These are phyloP conservation scores for Calocera cornea DNA, from an alignment of 768 basidiomycete species.

Conservation along the genomic window DNA sequence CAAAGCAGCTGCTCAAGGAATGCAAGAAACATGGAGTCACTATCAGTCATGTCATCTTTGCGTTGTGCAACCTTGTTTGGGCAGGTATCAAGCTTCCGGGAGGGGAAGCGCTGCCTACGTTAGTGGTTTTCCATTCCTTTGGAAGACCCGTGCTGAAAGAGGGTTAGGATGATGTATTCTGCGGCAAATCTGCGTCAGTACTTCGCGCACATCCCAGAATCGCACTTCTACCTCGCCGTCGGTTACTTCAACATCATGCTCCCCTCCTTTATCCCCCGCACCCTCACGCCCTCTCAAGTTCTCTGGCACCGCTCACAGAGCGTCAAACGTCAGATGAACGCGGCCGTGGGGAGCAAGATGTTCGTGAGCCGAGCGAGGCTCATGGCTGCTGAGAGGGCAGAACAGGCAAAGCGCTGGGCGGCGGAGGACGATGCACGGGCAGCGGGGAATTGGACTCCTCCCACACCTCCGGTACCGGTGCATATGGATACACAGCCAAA, in stretches of 20 bases:
- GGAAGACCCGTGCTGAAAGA: neutral
- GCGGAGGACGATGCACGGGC: conserved; percentile 52
- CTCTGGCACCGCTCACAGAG: conserved; percentile 66
- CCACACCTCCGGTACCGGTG: neutral
- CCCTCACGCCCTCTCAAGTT: conserved; percentile 27
- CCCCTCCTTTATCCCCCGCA: conserved; percentile 50
- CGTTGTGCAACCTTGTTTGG: conserved; percentile 65
- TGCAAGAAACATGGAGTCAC: conserved; percentile 64
- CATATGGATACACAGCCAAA: conserved; percentile 20
- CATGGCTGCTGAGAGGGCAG: conserved; percentile 52
- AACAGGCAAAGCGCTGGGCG: conserved; percentile 51
- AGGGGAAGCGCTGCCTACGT: conserved; percentile 39
- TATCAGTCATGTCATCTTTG: conserved; percentile 61
- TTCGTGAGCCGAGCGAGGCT: conserved; percentile 44
- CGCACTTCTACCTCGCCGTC: conserved; percentile 72
- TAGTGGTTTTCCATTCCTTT: conserved; percentile 16
- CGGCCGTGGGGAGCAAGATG: conserved; percentile 51
- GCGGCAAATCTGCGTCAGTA: conserved; percentile 66
- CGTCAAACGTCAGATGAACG: conserved; percentile 54
- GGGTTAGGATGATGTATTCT: conserved; percentile 64
- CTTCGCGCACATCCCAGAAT: conserved; percentile 31
- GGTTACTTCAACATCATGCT: conserved; percentile 74
- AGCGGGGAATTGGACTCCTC: conserved; percentile 4
- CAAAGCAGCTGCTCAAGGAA: conserved; percentile 47
- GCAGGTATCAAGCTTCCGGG: conserved; percentile 34